Base-by-base conservation (phyloP, 768 basidiomycete genomes). In the Pisolithus tinctorius region DNA sequence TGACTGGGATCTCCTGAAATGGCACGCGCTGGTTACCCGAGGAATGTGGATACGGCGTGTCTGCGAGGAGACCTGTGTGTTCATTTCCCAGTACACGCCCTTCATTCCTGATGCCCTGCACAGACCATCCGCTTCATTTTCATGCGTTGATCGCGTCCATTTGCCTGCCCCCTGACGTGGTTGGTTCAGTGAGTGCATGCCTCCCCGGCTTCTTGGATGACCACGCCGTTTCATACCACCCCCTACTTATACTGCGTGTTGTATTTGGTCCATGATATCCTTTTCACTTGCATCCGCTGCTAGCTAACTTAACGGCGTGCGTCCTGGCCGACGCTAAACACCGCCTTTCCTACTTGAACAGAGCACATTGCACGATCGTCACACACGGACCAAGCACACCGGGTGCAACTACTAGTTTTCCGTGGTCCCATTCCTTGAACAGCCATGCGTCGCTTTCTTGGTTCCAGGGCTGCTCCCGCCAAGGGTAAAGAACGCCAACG, bases 361-460 rank as follows among this genome's bases (percentile, higher is more conserved):
- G 46, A 44, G n/a, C 43, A 11, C 29, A 47, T 47, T 47, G 48
- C 51, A 27, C 34, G 52, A 57, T 54, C 50, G 53, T 39, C 58
- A 62, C 60, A 56, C 59, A 61, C 51, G 53, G 45, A 55, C 47
- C 49, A 42, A 48, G 52, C 36, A 47, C 43, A 47, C 40, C 34
- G 17, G 47, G 39, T 40, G 51, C 37, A 48, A 45, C 36, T 52
- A 46, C 64, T 45, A 29, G 53, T 57, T 55, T 55, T 39, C 37
- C 45, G 49, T 57, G 60, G 50, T 41, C 29, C 50, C 44, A 47
- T 52, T 43, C 48, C 30, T 17, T 48, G 39, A n/a, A 43, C 58
- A 56, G 46, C 54, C 49, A 67, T 67, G 65, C 67, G 67, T 42
- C 66, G 67, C 50, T 43, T 67, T 20, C 52, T 67, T 27, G 56